A percentile compares a stretch with the other conserved stretches of the same genome.
These are phyloP conservation scores for Xenoacremonium recifei DNA, from an alignment of 2,329 filamentous ascomycete genomes.

Conservation along the genomic window DNA sequence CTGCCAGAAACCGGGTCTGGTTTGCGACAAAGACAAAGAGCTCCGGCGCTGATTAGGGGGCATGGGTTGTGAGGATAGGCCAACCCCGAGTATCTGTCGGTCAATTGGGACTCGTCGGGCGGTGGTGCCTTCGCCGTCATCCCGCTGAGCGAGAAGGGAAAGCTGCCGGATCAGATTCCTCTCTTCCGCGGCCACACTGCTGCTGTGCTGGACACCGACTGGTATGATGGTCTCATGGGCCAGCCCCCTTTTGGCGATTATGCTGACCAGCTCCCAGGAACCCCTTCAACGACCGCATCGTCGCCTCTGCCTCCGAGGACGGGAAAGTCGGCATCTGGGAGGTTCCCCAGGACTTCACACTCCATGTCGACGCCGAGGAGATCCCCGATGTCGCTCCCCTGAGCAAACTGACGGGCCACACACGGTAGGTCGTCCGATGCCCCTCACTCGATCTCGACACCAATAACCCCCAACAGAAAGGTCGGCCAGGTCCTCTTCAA, in stretches of 20 bases:
- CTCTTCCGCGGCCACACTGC: conserved; percentile 96
- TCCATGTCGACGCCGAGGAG: conserved; percentile 83
- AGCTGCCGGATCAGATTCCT: conserved; percentile 87
- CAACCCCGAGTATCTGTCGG: conserved; percentile 92
- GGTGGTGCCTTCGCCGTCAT: conserved; percentile 97
- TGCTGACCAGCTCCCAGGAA: conserved; percentile 57
- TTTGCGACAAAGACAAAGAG: too few relatives aligned
- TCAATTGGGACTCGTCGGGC: conserved; percentile 97
- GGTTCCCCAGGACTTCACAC: conserved; percentile 82
- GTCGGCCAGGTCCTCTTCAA: conserved; percentile 98
- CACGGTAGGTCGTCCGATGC: conserved; percentile 57
- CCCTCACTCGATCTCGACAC: conserved; percentile 4
- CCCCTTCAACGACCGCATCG: conserved; percentile 90
- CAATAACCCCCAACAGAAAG: conserved; percentile 61
- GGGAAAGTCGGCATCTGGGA: conserved; percentile 97
- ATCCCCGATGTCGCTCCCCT: conserved; percentile 77
- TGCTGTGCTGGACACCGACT: conserved; percentile 95
- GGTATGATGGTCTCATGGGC: conserved; percentile 56
- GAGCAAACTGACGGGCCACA: conserved; percentile 80
- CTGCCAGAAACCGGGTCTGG: too few relatives aligned
- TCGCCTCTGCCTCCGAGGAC: conserved; percentile 94
- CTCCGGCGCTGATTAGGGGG: conserved; percentile 24
- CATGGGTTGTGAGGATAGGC: too few relatives aligned
- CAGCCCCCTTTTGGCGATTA: conserved; percentile 6
- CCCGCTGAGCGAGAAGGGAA: conserved; percentile 83